Conservation (phyloP, 495 filamentous ascomycete genomes). For the Trypethelium eluteriae region DNA sequence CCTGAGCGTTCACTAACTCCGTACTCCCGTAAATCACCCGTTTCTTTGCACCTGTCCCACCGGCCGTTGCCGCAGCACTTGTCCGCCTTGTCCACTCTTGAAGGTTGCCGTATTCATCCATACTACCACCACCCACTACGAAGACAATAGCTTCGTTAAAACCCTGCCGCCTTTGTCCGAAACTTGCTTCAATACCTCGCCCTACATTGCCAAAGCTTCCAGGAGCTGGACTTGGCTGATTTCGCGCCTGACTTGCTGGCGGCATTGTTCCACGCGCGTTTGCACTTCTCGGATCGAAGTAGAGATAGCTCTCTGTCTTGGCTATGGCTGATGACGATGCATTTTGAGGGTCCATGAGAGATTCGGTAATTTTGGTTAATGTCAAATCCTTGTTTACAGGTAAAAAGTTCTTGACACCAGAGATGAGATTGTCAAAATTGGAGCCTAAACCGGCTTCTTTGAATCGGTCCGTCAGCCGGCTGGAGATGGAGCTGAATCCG, state of each 20-base stretch:
- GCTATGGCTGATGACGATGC: slow-evolving; percentile 87
- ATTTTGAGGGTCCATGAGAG: slow-evolving; percentile 90
- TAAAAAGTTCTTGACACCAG: slow-evolving; percentile 98
- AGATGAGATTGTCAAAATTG: slow-evolving; percentile 90
- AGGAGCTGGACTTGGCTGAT: slow-evolving; percentile 36
- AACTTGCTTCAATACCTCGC: slow-evolving; percentile 71
- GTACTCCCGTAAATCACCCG: slow-evolving; percentile 94
- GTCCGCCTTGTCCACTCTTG: slow-evolving; percentile 89
- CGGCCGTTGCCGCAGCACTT: slow-evolving; percentile 43
- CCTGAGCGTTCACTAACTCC: slow-evolving; percentile 80
- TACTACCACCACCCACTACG: slow-evolving; percentile 91
- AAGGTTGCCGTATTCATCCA: slow-evolving; percentile 98
- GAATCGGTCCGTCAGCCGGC: slow-evolving; percentile 83
- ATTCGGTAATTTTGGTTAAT: slow-evolving; percentile 94
- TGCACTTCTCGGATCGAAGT: slow-evolving; percentile 90
- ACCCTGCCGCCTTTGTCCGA: slow-evolving; percentile 86
- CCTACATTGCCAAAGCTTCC: slow-evolving; percentile 36
- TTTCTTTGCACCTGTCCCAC: slow-evolving; percentile 44
- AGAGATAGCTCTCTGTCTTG: slow-evolving; percentile 97
- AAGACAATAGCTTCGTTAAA: slow-evolving; percentile 96
- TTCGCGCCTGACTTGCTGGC: slow-evolving; percentile 47
- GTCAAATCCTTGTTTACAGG: slow-evolving; percentile 93
- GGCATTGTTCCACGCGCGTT: slow-evolving; percentile 92
- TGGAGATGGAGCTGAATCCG: slow-evolving; percentile 82
- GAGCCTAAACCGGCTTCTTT: slow-evolving; percentile 82